Evolutionary conservation across 2,329 filamentous ascomycete genomes (phyloP), one percentile per base, ranked within the genome.

Genomic region (Parafenestella ontariensis): DNA sequence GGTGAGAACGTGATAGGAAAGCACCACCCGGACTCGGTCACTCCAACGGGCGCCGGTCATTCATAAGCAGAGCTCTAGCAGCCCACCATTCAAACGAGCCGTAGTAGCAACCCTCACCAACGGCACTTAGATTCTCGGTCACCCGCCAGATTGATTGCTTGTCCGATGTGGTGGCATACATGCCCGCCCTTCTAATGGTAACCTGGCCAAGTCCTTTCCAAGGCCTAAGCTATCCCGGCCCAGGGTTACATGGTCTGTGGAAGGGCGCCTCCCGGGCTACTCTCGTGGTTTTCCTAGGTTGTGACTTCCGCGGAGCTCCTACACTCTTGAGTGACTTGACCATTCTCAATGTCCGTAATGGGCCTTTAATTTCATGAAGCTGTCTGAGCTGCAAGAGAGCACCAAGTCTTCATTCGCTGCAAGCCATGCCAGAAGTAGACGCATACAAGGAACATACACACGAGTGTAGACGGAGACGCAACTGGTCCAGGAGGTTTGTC

Each of bases 121-220:
- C 46, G 40, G 44, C 50, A 56, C 51, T 46, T 49, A 51, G 46
- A 51, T 51, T 58, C 49, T 41, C 33, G 54, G 60, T 69, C 65
- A 69, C 62, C 63, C 50, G 64, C 54, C 60, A 54, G 52, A 45
- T 49, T 45, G 34, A 39, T 34, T 49, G 44, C 46, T 36, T 36
- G 47, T 44, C 26, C 37, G 33, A 44, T 46, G 46, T 46, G 50
- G 37, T 52, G 33, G 42, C 50, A 57, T 37, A 45, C 52, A 52
- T 39, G 51, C 31, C 47, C 26, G 37, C 41, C 41, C 28, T 50
- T 29, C 37, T 44, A 31, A 46, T 51, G 46, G 54, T 54, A 58
- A 37, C 57, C 56, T 52, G 40, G 46, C 45, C 39, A 40, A 37
- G 34, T 50, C 39, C 18, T 41, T 18, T 11, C 48, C 45, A 46